A percentile compares a stretch with the other conserved stretches of the same genome.
Conservation (phyloP, 75 land plant genomes). For the Sequoia sempervirens region DNA sequence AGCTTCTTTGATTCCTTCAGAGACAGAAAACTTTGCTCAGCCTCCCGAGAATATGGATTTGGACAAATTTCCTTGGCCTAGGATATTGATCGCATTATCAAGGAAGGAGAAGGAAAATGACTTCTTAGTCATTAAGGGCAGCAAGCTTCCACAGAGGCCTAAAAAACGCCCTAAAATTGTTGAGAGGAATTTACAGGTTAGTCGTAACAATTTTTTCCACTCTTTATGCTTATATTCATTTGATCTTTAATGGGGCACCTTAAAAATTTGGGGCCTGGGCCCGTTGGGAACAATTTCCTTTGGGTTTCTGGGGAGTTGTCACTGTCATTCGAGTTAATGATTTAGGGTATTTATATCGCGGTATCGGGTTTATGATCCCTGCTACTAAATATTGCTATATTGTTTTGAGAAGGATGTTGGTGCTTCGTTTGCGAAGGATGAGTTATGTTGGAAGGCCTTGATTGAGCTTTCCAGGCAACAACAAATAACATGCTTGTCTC, state of each 20-base stretch:
- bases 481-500: background rate
- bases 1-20: background rate
- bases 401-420: background rate
- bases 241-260: background rate
- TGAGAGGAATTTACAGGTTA: conserved; percentile 23
- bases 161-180: conserved; percentile 24
- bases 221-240: background rate
- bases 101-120: conserved; percentile 35
- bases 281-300: background rate
- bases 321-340: background rate
- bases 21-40: background rate
- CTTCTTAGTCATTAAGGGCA: conserved; percentile 26
- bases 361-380: background rate
- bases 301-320: background rate
- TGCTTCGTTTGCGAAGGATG: background rate
- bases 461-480: background rate
- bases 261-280: background rate
- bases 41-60: conserved; percentile 9
- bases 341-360: background rate
- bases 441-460: background rate
- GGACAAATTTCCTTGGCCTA: conserved; percentile 31
- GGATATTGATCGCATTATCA: conserved; percentile 17
- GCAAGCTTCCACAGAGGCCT: conserved; percentile 32
- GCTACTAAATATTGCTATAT: background rate
- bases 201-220: background rate